Percentiles rank a stretch among this genome's conserved stretches.
These are phyloP conservation scores for Sarocladium brachiariae DNA, from an alignment of 2,329 filamentous ascomycete species.

Conservation along the genomic window DNA sequence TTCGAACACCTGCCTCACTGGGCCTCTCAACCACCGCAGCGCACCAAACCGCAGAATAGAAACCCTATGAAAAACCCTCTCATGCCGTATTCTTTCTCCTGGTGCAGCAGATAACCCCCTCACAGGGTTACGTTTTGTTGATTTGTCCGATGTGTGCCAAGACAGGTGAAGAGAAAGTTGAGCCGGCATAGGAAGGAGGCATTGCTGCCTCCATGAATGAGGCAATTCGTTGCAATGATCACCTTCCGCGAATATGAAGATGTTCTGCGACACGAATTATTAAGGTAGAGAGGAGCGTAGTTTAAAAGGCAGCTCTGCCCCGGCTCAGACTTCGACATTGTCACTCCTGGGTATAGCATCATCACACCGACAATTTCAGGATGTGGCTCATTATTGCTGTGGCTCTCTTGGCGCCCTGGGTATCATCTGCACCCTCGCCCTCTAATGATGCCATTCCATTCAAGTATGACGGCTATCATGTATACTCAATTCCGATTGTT, in stretches of 20 bases:
- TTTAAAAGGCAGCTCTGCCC: too few species aligned
- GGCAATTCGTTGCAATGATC: not conserved
- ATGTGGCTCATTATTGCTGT: not conserved
- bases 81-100: too few species aligned
- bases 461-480: constrained; percentile 26
- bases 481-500: constrained; percentile 21
- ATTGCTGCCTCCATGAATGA: not conserved
- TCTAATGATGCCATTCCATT: constrained; percentile 4
- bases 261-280: too few species aligned
- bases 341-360: not conserved
- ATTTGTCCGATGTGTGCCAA: not conserved
- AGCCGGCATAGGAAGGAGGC: not conserved
- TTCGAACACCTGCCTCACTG: not conserved
- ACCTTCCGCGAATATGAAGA: too few species aligned
- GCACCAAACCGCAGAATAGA: too few species aligned
- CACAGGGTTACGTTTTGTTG: not conserved
- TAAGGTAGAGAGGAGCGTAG: too few species aligned
- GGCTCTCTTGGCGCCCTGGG: not conserved
- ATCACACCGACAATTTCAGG: not conserved
- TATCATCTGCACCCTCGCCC: not conserved
- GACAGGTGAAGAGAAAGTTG: not conserved
- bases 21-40: too few species aligned
- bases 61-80: too few species aligned
- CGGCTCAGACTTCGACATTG: too few species aligned
- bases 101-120: not conserved